Evolutionary conservation across 305 asterid species (phyloP), one percentile per base, ranked within the genome.

Genomic region (Rubia tinctorum): DNA sequence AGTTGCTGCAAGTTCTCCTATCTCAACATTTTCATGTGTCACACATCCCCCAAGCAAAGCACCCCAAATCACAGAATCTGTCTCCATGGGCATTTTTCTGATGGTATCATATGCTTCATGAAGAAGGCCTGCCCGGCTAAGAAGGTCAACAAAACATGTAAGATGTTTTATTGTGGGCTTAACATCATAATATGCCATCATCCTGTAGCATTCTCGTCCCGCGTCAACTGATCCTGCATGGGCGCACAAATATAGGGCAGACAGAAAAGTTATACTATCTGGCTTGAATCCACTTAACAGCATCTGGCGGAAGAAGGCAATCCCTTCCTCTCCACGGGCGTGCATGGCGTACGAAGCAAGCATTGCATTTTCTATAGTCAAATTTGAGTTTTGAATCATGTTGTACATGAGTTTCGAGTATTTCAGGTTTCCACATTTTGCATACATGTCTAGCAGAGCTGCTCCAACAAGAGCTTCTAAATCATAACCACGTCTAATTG

Each of bases 21-120:
- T 37, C n/a, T 75, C 85, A 61, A 85, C 85, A 73, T 88, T 80
- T 76, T 90, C 88, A 60, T 89, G 93, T 64, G 80, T 86, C 37
- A 87, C 78, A 75, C 98, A 89, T 3, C 96, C 96, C 71, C 90
- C 87, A 49, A 90, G 92, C 83, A 92, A 73, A 5, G 96, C 93
- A 71, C 93, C 87, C 97, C 97, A 93, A 51, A 83, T 85, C 77
- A 89, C 95, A 17, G 86, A 56, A 85, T 91, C 96, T 37, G 91
- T 83, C 18, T 71, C 84, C 80, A 82, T 53, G 2, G 88, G 82
- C 90, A 86, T 84, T 15, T 83, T 72, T 55, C 64, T 49, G 20
- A 88, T 62, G 74, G 89, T 64, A 76, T 64, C 47, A 30, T 82
- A 71, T 25, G 97, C 98, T 74, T 78, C 84, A 40, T 80, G 47